These are phyloP conservation scores for Alternaria sp. DNA, from an alignment of 2,329 filamentous ascomycete genomes.

Conservation along the genomic window DNA sequence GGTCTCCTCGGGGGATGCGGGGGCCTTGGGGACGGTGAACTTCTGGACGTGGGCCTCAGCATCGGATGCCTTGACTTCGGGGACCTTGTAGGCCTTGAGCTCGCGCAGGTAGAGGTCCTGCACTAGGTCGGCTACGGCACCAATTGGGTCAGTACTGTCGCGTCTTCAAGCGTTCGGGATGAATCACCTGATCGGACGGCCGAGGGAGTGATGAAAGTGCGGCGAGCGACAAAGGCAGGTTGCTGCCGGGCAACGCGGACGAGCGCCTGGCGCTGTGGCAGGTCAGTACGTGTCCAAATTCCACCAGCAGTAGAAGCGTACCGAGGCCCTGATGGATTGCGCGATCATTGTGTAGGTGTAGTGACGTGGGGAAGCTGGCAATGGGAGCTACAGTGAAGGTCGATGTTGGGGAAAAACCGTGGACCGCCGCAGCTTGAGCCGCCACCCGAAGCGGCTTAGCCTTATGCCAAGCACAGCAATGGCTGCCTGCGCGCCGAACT, in stretches of 20 bases:
- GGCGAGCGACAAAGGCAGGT: slow-evolving; percentile 60
- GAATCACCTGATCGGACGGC: slow-evolving; percentile 66
- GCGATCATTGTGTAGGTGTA: slow-evolving; percentile 60
- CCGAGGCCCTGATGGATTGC: slow-evolving; percentile 67
- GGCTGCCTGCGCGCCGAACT: slow-evolving; percentile 6
- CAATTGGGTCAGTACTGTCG: slow-evolving; percentile 42
- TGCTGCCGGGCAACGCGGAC: slow-evolving; percentile 66
- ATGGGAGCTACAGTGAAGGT: slow-evolving; percentile 39
- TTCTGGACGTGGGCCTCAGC: slow-evolving; percentile 89
- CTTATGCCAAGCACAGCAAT: slow-evolving; percentile 12
- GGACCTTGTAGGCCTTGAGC: slow-evolving; percentile 92
- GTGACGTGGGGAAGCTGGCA: slow-evolving; percentile 38
- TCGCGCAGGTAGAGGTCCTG: slow-evolving; percentile 98
- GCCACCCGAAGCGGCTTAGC: slow-evolving; percentile 27
- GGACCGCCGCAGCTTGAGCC: slow-evolving; percentile 26
- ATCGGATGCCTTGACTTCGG: slow-evolving; percentile 82
- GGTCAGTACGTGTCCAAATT: slow-evolving; percentile 33
- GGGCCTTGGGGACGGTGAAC: slow-evolving; percentile 80
- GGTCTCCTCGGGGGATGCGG: slow-evolving; percentile 89
- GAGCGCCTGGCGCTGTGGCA: slow-evolving; percentile 64
- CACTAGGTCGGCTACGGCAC: slow-evolving; percentile 82
- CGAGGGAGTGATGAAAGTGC: slow-evolving; percentile 68
- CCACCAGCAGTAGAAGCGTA: slow-evolving; percentile 45
- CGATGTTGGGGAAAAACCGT: slow-evolving; percentile 25
- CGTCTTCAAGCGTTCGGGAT: slow-evolving; percentile 30